Base-by-base conservation (phyloP, 257 asterid genomes). In the Forsythia suspensa region DNA sequence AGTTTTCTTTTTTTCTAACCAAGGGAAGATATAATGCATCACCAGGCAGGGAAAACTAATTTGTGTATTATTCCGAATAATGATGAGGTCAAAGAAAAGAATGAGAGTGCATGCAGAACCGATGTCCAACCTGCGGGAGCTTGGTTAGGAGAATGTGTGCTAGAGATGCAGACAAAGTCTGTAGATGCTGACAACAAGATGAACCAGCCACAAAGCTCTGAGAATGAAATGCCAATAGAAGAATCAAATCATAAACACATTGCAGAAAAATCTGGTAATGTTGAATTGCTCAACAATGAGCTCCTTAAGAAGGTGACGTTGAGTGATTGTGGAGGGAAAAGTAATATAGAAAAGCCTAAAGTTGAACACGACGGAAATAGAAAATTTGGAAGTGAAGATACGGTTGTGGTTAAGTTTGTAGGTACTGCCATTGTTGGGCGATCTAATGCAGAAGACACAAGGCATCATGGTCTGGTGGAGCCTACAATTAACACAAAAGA, bases 381-480 rank as follows among this genome's bases (percentile, higher is more conserved):
- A 42, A 87, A 82, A 65, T 34, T 65, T 57, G 55, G 76, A 40
- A 75, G 84, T 44, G 94, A 90, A 16, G 94, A 91, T 73, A 86
- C 92, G 10, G 79, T 86, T 76, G 89, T 92, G 76, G 90, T 65
- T 44, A 94, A 86, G 82, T 90, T 91, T 85, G 92, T 89, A 18
- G 93, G 87, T 84, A 88, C 89, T 82, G 96, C 95, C 65, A 75
- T 94, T 76, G 88, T 85, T 77, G 96, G 97, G 80, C 91, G 84
- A 81, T 90, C 98, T 44, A 80, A 76, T 21, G 82, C 90, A 59
- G 96, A 95, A 88, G 94, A 95, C 82, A 89, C 94, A 80, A 85
- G 95, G 5, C 99, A 95, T 92, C 96, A 93, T 65, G 97, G 98
- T 74, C 93, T 95, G 38, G 91, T 95, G 86, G 98, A 94, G 79